These are phyloP conservation scores for Ascocoryne sarcoides DNA, from an alignment of 2,329 filamentous ascomycete genomes.

Conservation along the genomic window DNA sequence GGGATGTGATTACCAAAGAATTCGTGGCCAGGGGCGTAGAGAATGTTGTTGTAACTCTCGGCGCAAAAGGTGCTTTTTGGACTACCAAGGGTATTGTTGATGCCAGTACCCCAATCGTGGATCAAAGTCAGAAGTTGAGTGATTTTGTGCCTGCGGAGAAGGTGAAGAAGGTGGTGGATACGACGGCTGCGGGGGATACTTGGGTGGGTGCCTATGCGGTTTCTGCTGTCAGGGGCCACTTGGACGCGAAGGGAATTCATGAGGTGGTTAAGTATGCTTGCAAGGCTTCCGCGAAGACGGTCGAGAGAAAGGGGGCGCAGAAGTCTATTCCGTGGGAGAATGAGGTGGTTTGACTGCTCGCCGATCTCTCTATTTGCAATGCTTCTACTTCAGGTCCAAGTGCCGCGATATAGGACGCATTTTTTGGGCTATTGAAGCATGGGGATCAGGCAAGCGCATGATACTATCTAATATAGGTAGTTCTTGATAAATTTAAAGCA, in stretches of 20 bases:
- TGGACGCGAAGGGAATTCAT: conserved; percentile 30
- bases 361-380: background rate
- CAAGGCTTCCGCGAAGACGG: conserved; percentile 54
- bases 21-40: conserved; percentile 64
- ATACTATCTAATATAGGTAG: too few relatives aligned
- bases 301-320: conserved; percentile 56
- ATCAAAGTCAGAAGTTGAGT: conserved; percentile 32
- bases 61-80: conserved; percentile 68
- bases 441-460: too few relatives aligned
- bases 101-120: too few relatives aligned
- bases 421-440: too few relatives aligned
- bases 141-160: conserved; percentile 56
- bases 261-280: conserved; percentile 52
- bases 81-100: conserved; percentile 30
- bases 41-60: conserved; percentile 78
- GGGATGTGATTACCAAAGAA: conserved; percentile 31
- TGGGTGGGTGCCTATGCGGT: conserved; percentile 86
- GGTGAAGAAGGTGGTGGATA: conserved; percentile 71
- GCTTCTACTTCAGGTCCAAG: too few relatives aligned
- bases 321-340: conserved; percentile 58
- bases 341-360: conserved; percentile 31
- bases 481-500: too few relatives aligned
- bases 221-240: conserved; percentile 47
- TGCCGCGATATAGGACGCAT: too few relatives aligned
- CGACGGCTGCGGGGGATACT: conserved; percentile 88